A percentile compares a stretch with the other conserved stretches of the same genome.
phyloP scores from a whole-genome alignment of 257 asterid genomes.

The Scutellaria galericulata region DNA sequence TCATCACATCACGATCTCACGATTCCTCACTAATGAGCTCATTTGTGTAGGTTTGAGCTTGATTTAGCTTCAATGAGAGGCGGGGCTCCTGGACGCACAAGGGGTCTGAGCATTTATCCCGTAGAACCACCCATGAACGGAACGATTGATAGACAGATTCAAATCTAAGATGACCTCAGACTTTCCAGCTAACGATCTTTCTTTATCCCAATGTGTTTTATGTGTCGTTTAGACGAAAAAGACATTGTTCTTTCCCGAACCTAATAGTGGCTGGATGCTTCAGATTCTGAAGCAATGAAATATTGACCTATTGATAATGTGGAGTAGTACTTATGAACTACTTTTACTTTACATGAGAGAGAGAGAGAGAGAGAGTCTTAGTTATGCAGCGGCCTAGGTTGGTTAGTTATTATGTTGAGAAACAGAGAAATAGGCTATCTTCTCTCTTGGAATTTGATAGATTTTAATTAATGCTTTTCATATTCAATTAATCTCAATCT shows the following conservation, averaged over 20 bases:
- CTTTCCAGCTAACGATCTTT: constrained; percentile 27
- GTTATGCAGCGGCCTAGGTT: constrained; percentile 30
- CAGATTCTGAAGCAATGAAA: constrained; percentile 33
- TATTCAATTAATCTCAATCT: not conserved
- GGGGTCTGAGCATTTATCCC: constrained; percentile 58
- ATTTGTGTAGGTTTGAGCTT: constrained; percentile 59
- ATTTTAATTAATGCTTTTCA: not conserved
- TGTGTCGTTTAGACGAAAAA: not conserved
- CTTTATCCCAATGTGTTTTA: constrained; percentile 4
- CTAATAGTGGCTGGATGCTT: constrained; percentile 38
- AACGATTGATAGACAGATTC: constrained; percentile 32
- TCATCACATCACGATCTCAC: not conserved
- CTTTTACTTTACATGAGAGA: constrained; percentile 29
- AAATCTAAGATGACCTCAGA: constrained; percentile 40
- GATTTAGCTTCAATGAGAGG: constrained; percentile 70
- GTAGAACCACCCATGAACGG: constrained; percentile 39
- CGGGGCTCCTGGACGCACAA: constrained; percentile 88
- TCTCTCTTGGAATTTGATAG: constrained; percentile 15
- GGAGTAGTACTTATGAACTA: constrained; percentile 13
- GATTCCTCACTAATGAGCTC: constrained; percentile 29
- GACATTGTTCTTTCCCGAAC: constrained; percentile 24
- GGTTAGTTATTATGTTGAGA: constrained; percentile 22
- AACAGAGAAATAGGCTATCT: not conserved
- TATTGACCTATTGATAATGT: constrained; percentile 23
- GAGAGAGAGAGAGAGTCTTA: not conserved